Percentiles rank a stretch among this genome's conserved stretches.
Conservation (phyloP, 345 rosid species). For the Adansonia digitata region DNA sequence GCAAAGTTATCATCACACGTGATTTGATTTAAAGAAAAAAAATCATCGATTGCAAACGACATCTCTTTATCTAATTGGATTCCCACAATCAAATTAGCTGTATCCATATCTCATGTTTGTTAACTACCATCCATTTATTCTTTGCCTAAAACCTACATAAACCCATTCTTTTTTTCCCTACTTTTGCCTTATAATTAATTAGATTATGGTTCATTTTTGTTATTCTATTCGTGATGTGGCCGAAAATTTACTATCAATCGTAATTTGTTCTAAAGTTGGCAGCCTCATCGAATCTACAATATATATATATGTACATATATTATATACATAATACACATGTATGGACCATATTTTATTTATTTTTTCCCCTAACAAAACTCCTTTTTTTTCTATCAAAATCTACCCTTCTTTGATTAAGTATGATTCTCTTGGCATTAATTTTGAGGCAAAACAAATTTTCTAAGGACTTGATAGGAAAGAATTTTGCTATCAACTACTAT, state of each 20-base stretch:
- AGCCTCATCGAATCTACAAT: constrained; percentile 6
- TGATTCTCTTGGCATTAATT: neutral
- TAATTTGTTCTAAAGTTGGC: neutral
- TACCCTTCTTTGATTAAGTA: neutral
- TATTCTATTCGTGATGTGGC: constrained; percentile 21
- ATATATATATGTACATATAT: neutral
- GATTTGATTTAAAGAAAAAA: too few species aligned
- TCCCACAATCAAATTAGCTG: neutral
- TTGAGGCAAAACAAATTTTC: neutral
- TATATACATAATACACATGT: too few species aligned
- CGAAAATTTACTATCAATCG: neutral
- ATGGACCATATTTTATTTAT: neutral
- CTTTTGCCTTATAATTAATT: neutral
- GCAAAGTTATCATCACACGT: neutral
- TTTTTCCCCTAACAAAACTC: neutral
- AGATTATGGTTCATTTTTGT: neutral
- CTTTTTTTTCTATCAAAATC: constrained; percentile 10
- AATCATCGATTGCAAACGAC: neutral
- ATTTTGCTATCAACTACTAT: neutral
- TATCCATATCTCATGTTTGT: neutral
- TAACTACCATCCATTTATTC: neutral
- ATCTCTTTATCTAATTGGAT: neutral
- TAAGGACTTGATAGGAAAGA: neutral
- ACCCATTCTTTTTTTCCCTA: neutral
- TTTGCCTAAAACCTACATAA: neutral